Evolutionary conservation across 495 filamentous ascomycete species (phyloP), one percentile per base, ranked within the genome.

Genomic region (Neurospora terricola): DNA sequence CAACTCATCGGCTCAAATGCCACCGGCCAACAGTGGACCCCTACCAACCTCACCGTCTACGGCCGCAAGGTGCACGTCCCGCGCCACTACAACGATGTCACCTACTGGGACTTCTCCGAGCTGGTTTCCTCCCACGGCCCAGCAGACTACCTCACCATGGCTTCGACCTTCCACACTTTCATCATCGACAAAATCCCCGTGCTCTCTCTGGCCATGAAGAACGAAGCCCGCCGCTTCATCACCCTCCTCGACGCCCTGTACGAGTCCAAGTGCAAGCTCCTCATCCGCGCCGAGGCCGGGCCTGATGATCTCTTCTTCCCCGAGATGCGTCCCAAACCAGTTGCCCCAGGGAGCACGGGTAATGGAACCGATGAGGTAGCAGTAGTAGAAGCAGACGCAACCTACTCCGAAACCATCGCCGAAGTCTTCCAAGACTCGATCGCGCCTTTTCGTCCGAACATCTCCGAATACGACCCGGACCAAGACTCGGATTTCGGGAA

Each of bases 241-340:
- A 92, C 90, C 4, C 81, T 93, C 9, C 82, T 92, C 8, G 90
- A 93, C 73, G 90, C 91, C 1, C 80, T 92, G 8, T 93, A 92
- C 80, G 91, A 93, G 79, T 87, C 88, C 3, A 84, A 87, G 7
- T 91, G 90, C 78, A 90, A 91, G 72, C 83, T 92, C 7, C 73
- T 89, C 9, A 82, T 92, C 45, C 81, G 82, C 6, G 89, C 88
- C 30, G 85, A 80, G 21, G 85, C 85, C 5, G 86, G 83, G 1
- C 90, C 90, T 1, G 91, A 92, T 73, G 84, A 87, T 9, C 79
- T 92, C 7, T 92, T 92, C 84, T 93, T 93, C 79, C 90, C 90
- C 0, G 89, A 91, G n/a, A 77, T 77, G 30, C 77, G 70, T 42
- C 37, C 42, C 12, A n/a, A 42, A 34, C 59, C 40, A 48, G 36